phyloP scores from a whole-genome alignment of 345 rosid species.

The Dipteronia dyeriana region DNA sequence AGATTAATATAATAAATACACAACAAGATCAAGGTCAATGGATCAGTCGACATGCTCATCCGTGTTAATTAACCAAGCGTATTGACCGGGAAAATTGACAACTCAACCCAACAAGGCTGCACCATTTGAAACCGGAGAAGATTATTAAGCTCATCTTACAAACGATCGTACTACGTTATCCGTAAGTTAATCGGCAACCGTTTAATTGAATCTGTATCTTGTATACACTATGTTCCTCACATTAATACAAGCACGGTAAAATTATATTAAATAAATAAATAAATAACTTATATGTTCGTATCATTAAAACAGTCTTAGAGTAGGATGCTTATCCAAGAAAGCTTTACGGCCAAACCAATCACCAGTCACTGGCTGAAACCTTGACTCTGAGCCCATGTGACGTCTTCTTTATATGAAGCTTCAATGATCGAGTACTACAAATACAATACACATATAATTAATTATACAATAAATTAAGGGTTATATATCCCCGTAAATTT shows the following conservation, averaged over 20 bases:
- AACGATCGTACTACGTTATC: too few species aligned
- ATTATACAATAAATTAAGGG: background rate
- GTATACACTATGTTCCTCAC: too few species aligned
- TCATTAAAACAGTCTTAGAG: too few species aligned
- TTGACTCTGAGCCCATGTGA: conserved; percentile 32
- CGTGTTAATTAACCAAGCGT: conserved; percentile 33
- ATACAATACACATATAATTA: conserved; percentile 22
- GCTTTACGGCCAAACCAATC: conserved; percentile 8
- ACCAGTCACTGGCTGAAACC: conserved; percentile 15
- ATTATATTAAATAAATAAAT: too few species aligned
- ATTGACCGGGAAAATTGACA: conserved; percentile 43
- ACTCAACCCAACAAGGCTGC: conserved; percentile 19
- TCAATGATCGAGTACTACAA: conserved; percentile 31
- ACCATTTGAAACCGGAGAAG: conserved; percentile 9
- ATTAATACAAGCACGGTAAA: too few species aligned
- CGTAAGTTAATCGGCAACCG: too few species aligned
- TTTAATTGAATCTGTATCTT: too few species aligned
- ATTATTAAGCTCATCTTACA: too few species aligned
- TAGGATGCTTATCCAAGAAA: background rate
- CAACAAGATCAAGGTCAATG: conserved; percentile 18
- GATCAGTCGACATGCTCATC: conserved; percentile 2
- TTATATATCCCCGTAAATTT: conserved; percentile 41
- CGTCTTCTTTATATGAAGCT: conserved; percentile 44
- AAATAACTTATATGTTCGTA: too few species aligned
- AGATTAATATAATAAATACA: background rate